Conservation (phyloP, 768 basidiomycete genomes). For the Serendipita indica region DNA sequence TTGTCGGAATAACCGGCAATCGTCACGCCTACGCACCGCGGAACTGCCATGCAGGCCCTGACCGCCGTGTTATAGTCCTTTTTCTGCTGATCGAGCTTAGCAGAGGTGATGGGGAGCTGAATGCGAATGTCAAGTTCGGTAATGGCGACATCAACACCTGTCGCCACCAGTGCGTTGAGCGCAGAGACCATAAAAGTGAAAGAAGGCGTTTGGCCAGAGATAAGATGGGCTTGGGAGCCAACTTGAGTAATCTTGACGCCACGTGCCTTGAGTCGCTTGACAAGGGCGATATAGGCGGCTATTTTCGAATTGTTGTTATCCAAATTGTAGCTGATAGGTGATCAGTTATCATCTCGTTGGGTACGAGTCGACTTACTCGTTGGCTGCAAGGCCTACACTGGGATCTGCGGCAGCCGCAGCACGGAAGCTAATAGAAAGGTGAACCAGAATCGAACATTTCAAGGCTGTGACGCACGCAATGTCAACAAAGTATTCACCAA, state of each 20-base stretch:
- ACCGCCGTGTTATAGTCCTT: constrained; percentile 44
- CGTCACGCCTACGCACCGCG: constrained; percentile 25
- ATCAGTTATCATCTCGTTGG: not conserved
- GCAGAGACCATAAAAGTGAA: constrained; percentile 30
- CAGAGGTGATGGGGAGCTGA: constrained; percentile 35
- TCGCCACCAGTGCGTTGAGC: constrained; percentile 37
- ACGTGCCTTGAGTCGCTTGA: constrained; percentile 31
- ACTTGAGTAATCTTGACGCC: constrained; percentile 46
- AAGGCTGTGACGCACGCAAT: constrained; percentile 23
- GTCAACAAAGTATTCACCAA: constrained; percentile 33
- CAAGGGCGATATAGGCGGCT: constrained; percentile 39
- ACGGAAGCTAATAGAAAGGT: constrained; percentile 20
- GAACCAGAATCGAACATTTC: no score
- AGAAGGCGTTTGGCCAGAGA: constrained; percentile 39
- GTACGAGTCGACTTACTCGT: constrained; percentile 3
- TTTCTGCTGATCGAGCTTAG: constrained; percentile 38
- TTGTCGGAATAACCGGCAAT: constrained; percentile 31
- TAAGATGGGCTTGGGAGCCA: constrained; percentile 32
- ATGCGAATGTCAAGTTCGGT: constrained; percentile 29
- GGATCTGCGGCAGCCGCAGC: constrained; percentile 43
- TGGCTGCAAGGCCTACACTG: constrained; percentile 29
- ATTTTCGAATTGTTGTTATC: constrained; percentile 32
- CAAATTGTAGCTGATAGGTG: not conserved
- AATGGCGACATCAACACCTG: constrained; percentile 52
- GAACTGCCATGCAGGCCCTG: constrained; percentile 33